Base-by-base conservation (phyloP, 1,284 basidiomycete genomes). In the Ustilago trichophora region DNA sequence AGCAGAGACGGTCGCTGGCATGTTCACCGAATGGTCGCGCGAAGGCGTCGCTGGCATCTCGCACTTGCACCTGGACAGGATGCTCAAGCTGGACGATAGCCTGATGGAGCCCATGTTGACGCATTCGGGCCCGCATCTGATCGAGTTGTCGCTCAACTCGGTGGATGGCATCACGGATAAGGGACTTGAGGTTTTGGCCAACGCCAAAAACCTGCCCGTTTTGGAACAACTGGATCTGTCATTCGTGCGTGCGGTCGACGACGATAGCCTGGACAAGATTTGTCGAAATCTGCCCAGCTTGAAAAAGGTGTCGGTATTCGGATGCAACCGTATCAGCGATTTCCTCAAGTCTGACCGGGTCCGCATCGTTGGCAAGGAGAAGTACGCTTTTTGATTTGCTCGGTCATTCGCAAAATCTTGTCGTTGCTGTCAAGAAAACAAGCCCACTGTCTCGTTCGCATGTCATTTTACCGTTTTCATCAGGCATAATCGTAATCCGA, bases 221-320 rank as follows among this genome's bases (percentile, higher is more conserved):
- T 75, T 97, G 69, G 83, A 82, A 64, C 85, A 83, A 75, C 76
- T 98, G 29, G 91, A 98, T 76, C 81, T 96, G 6, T 90, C 93
- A 1, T 98, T 92, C 86, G 94, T 93, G 68, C 84, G 95, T 35
- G 86, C 87, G 31, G 85, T 92, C 26, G 90, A 94, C 68, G 91
- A 98, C 80, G 92, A 89, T 75, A 84, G 90, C 2, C 82, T 98
- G 59, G 89, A 91, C 80, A 85, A 83, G 18, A 83, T 92, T 73
- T 79, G 92, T 15, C 35, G 52, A 6, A 57, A 63, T 10, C 48
- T 77, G n/a, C 46, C 45, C 4, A 63, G 46, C 33, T 26, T 83
- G 18, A 59, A 73, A 48, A 63, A 54, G 40, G 48, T 83, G 21
- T 77, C 71, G 43, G 65, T 83, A 13, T 82, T 82, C 43, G 82